A percentile compares a stretch with the other conserved stretches of the same genome.
Conservation (phyloP, 1,139 yeast species). For the Geotrichum carabidarum region DNA sequence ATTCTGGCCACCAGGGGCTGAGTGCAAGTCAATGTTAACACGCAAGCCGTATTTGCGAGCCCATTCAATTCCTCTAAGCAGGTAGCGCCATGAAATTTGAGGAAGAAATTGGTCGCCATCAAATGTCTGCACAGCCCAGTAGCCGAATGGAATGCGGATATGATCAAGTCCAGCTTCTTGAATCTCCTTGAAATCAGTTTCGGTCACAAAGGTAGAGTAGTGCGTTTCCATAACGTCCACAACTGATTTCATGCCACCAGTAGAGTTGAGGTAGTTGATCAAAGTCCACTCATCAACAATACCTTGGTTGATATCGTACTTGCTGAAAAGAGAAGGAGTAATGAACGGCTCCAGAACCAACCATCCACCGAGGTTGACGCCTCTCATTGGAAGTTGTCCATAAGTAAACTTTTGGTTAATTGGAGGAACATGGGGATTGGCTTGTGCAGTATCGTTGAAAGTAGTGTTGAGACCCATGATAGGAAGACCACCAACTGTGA, state of each 20-base stretch:
- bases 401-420: constrained; percentile 42
- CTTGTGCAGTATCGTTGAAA: constrained; percentile 32
- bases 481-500: constrained; percentile 37
- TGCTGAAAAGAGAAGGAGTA: constrained; percentile 71
- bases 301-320: constrained; percentile 28
- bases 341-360: constrained; percentile 76
- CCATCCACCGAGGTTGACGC: constrained; percentile 93
- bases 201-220: constrained; percentile 72
- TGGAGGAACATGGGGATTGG: constrained; percentile 33
- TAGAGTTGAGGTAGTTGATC: constrained; percentile 43
- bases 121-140: constrained; percentile 74
- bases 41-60: constrained; percentile 56
- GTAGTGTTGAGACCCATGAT: constrained; percentile 37
- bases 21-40: constrained; percentile 84
- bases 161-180: constrained; percentile 69
- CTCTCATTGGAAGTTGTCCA: constrained; percentile 50
- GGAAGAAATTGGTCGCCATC: constrained; percentile 65
- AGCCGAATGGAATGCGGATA: constrained; percentile 84
- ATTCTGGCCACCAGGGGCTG: constrained; percentile 89
- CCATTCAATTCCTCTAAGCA: constrained; percentile 75
- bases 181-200: constrained; percentile 60
- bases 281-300: constrained; percentile 38
- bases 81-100: constrained; percentile 66
- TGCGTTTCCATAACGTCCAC: constrained; percentile 48
- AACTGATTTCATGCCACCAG: constrained; percentile 45